Base-by-base conservation (phyloP, 2,329 filamentous ascomycete species). In the Arthrobotrys iridis region DNA sequence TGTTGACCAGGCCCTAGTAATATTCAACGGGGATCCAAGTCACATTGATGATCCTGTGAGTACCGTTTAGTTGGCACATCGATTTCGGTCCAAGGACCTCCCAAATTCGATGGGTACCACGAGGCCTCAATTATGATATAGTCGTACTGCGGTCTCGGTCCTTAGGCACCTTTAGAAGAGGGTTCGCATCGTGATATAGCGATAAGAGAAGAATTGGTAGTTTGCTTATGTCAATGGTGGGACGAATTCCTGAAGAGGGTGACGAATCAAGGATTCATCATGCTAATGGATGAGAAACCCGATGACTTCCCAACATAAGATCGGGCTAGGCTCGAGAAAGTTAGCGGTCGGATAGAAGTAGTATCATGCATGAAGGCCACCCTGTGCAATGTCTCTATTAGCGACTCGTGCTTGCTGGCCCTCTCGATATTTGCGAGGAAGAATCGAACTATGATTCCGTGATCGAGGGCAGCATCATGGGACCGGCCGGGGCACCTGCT, bases 1-100 rank as follows among this genome's bases (percentile, higher is more conserved):
- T 70, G 43, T 60, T 70, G 43, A 43, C 55, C 24, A 43, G 33
- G 35, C 33, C 65, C 65, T 48, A 55, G 65, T 22, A 45, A 41
- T 7, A 22, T 60, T 8, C 43, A 40, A 50, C 26, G 28, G 20
- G 33, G 24, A 30, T 45, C 37, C 3, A n/a, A 55, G 4, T 55
- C 50, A 18, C 30, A 37, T n/a, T 37, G 18, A 3, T 55, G 50
- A 30, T 55, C 24, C 20, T 24, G 18, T 18, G 8, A 55, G 10
- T n/a, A 37, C 28, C 15, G n/a, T 52, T 10, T 55, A 22, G 30
- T 8, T 24, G 30, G 50, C n/a, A 18, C 50, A 55, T 13, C 18
- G 10, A 13, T 37, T 37, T 55, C 50, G 8, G 24, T 18, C 37
- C 7, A 55, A 40, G 33, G 18, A 46, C 45, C 33, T 62, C 26